Percentiles rank a stretch among this genome's conserved stretches.
These are phyloP conservation scores for Cytauxzoon felis DNA, from an alignment of 169 alveolate genomes.

Conservation along the genomic window DNA sequence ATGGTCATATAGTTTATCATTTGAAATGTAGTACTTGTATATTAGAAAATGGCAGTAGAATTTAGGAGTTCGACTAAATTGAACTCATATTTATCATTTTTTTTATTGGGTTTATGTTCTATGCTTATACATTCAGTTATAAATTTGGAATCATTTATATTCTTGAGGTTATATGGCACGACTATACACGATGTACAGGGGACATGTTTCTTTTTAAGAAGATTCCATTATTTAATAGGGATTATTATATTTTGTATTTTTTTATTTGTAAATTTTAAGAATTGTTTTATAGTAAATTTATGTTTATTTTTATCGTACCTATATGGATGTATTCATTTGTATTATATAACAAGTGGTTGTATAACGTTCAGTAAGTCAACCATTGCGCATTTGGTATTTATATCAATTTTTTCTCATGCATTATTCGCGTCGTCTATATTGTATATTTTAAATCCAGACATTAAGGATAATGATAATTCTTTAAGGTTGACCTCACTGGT, in stretches of 20 bases:
- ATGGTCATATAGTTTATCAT: too few relatives aligned
- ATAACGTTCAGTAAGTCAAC: not conserved
- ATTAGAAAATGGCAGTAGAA: not conserved
- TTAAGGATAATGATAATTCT: too few relatives aligned
- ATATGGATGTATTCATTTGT: not conserved
- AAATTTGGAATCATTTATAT: slow-evolving; percentile 23
- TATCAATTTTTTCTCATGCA: slow-evolving; percentile 10
- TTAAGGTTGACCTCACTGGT: too few relatives aligned
- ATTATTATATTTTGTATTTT: slow-evolving; percentile 1
- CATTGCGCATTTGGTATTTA: not conserved
- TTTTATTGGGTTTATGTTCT: slow-evolving; percentile 43
- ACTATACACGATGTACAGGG: slow-evolving; percentile 26
- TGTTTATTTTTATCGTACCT: slow-evolving; percentile 3
- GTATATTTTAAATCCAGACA: slow-evolving; percentile 5
- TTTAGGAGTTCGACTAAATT: not conserved
- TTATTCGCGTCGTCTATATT: not conserved
- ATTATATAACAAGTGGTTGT: not conserved
- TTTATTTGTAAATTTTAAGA: too few relatives aligned
- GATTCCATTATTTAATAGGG: slow-evolving; percentile 36
- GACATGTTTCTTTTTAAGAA: slow-evolving; percentile 27
- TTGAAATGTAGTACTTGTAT: too few relatives aligned
- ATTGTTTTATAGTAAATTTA: too few relatives aligned
- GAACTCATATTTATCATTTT: slow-evolving; percentile 20
- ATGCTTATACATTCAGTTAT: slow-evolving; percentile 7
- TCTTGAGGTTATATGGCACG: slow-evolving; percentile 33